phyloP scores from a whole-genome alignment of 305 asterid species.

The Caryopteris hybrid region DNA sequence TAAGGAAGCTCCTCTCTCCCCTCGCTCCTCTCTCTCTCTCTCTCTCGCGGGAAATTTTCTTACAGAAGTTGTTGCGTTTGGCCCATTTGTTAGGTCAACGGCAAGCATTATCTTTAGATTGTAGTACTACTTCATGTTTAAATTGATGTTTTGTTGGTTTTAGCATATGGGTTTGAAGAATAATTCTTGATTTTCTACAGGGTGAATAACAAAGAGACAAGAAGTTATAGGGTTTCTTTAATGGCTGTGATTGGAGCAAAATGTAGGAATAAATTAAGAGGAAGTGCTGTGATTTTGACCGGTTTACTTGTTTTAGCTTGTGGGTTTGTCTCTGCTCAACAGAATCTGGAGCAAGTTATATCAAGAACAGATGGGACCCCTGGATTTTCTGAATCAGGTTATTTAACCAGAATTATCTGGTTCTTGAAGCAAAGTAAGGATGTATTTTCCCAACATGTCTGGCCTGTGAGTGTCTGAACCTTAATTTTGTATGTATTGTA shows the following conservation, averaged over 20 bases:
- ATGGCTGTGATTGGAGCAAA: constrained; percentile 35
- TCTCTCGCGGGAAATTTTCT: not conserved
- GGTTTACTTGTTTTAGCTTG: constrained; percentile 28
- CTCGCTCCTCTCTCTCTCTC: too few relatives aligned
- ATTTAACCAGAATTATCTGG: constrained; percentile 27
- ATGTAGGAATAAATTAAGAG: constrained; percentile 20
- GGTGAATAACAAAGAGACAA: not conserved
- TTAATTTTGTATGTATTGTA: not conserved
- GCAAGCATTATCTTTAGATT: not conserved
- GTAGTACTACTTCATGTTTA: not conserved
- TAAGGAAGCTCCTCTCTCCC: not conserved
- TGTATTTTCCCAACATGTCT: constrained; percentile 33
- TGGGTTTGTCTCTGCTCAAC: constrained; percentile 36
- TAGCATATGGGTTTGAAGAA: constrained; percentile 5
- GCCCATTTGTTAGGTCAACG: constrained; percentile 16
- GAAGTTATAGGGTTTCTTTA: constrained; percentile 8
- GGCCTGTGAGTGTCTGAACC: constrained; percentile 50
- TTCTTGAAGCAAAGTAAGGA: constrained; percentile 25
- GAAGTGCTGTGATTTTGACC: constrained; percentile 23
- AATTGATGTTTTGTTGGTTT: constrained; percentile 1
- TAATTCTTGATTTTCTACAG: constrained; percentile 21
- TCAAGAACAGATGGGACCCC: constrained; percentile 26
- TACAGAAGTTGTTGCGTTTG: constrained; percentile 4
- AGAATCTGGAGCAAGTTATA: constrained; percentile 21
- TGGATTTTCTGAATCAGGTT: constrained; percentile 22